Percentiles rank a stretch among this genome's conserved stretches.
Conservation (phyloP, 768 basidiomycete genomes). For the Psilocybe azurescens region DNA sequence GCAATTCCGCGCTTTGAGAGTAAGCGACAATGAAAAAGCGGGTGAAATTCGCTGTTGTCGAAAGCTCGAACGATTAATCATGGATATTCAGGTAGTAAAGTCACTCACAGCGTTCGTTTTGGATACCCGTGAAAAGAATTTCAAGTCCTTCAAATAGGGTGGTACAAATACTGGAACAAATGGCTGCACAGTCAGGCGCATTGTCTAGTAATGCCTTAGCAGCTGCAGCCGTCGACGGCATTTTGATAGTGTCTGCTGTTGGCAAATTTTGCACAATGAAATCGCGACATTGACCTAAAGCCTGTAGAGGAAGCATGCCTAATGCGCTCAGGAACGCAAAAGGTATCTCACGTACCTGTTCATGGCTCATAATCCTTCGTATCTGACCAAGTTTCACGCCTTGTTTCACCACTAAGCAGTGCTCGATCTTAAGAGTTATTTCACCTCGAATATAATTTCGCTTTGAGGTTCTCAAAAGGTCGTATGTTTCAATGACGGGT, state of each 20-base stretch:
- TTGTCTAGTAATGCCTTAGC: slow-evolving; percentile 54
- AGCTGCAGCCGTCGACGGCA: slow-evolving; percentile 76
- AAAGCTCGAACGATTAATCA: background rate
- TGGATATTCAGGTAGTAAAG: background rate
- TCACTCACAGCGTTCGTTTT: slow-evolving; percentile 57
- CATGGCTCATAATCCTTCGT: slow-evolving; percentile 72
- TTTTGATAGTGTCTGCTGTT: slow-evolving; percentile 53
- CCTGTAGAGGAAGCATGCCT: slow-evolving; percentile 43
- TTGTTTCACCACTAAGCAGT: slow-evolving; percentile 68
- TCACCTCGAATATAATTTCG: slow-evolving; percentile 64
- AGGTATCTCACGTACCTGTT: slow-evolving; percentile 58
- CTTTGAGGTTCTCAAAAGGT: slow-evolving; percentile 55
- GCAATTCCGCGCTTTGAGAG: slow-evolving; percentile 30
- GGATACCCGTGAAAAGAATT: slow-evolving; percentile 65
- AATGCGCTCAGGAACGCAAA: background rate
- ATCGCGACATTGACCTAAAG: slow-evolving; percentile 76
- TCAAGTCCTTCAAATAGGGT: slow-evolving; percentile 66
- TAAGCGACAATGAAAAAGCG: slow-evolving; percentile 67
- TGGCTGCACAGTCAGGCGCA: slow-evolving; percentile 64
- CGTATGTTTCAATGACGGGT: slow-evolving; percentile 76
- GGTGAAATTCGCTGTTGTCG: slow-evolving; percentile 63
- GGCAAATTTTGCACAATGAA: slow-evolving; percentile 65
- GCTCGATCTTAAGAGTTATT: slow-evolving; percentile 62
- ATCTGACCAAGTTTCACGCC: slow-evolving; percentile 64
- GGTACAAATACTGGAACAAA: slow-evolving; percentile 72